A percentile compares a stretch with the other conserved stretches of the same genome.
Conservation (phyloP, 768 basidiomycete species). For the Tricholoma sp. region DNA sequence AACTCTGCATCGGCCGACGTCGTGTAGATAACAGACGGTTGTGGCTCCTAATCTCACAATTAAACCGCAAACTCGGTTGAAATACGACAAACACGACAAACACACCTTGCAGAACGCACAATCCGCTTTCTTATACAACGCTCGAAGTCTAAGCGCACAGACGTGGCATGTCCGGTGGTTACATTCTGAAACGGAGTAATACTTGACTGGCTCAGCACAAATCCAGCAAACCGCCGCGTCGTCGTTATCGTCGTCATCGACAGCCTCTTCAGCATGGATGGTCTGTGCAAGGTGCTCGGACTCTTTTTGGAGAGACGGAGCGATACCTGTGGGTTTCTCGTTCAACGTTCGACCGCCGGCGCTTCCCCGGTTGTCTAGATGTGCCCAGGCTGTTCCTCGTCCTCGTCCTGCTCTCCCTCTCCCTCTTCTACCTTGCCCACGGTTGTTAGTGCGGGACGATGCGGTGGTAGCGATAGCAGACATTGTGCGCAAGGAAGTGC, state of each 20-base stretch:
- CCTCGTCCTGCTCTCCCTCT: slow-evolving; percentile 2
- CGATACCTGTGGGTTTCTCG: neutral
- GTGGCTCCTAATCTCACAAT: slow-evolving; percentile 50
- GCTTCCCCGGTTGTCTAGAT: slow-evolving; percentile 1
- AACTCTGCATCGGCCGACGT: slow-evolving; percentile 56
- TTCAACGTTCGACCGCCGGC: slow-evolving; percentile 5
- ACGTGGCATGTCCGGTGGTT: slow-evolving; percentile 95
- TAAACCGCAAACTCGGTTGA: neutral
- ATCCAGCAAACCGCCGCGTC: slow-evolving; percentile 74
- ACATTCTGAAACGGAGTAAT: slow-evolving; percentile 83
- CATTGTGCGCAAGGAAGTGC: neutral
- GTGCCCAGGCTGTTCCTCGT: slow-evolving; percentile 4
- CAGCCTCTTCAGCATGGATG: neutral
- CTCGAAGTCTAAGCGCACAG: slow-evolving; percentile 82
- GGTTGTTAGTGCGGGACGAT: slow-evolving; percentile 2
- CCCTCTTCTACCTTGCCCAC: slow-evolving; percentile 11
- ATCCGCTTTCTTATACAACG: slow-evolving; percentile 88
- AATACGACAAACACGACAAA: slow-evolving; percentile 2
- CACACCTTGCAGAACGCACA: slow-evolving; percentile 96
- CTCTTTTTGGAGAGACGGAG: neutral
- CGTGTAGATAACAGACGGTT: slow-evolving; percentile 73
- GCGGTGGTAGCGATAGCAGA: slow-evolving; percentile 4
- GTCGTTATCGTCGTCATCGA: slow-evolving; percentile 25
- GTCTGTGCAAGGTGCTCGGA: neutral
- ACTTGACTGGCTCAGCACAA: slow-evolving; percentile 91